phyloP scores from a whole-genome alignment of 225 moss, liverwort and hornwort genomes.

The Takakia lepidozioides region DNA sequence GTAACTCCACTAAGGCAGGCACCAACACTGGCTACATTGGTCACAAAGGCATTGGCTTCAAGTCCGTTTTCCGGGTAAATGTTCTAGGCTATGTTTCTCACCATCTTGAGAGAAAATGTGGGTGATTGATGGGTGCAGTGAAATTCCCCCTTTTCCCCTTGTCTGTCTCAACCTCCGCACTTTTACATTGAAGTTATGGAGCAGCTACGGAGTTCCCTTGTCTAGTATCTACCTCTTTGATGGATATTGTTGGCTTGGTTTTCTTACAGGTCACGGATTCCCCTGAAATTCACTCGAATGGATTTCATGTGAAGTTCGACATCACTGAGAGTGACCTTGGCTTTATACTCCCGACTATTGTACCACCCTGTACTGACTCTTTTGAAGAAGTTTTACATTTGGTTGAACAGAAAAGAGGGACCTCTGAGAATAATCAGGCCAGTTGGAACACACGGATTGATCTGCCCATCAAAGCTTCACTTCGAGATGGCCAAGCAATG shows the following conservation, averaged over 20 bases:
- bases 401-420: conserved; percentile 22
- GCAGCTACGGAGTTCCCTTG: no score
- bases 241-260: no score
- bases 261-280: conserved; percentile 89
- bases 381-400: conserved; percentile 21
- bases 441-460: conserved; percentile 89
- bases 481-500: conserved; percentile 64
- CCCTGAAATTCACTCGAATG: conserved; percentile 94
- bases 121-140: no score
- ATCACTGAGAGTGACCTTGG: conserved; percentile 85
- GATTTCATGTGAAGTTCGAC: conserved; percentile 91
- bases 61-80: conserved; percentile 88
- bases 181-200: no score
- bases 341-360: conserved; percentile 69
- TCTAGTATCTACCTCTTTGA: no score
- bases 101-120: no score
- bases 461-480: conserved; percentile 75
- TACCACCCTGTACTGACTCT: conserved; percentile 40
- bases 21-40: conserved; percentile 84
- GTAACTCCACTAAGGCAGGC: conserved; percentile 90
- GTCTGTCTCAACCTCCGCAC: no score
- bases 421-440: conserved; percentile 12
- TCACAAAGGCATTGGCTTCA: conserved; percentile 97
- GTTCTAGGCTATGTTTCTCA: neutral
- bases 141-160: no score